These are phyloP conservation scores for Aspergillus fischeri DNA, from an alignment of 2,329 filamentous ascomycete species.

Conservation along the genomic window DNA sequence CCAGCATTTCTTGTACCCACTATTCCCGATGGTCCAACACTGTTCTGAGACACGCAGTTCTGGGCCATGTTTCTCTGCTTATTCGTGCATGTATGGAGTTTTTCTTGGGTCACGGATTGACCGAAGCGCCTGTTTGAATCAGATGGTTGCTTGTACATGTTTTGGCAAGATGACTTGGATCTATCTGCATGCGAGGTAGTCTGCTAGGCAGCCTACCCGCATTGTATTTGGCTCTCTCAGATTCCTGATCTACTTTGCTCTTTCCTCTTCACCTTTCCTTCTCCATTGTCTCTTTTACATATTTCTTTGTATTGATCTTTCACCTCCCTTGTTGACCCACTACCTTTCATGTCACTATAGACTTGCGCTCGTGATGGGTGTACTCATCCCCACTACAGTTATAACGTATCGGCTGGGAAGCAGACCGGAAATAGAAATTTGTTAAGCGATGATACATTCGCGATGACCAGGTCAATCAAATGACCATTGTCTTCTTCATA, in stretches of 20 bases:
- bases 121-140: slow-evolving; percentile 16
- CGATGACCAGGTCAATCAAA: not conserved
- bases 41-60: not conserved
- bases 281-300: slow-evolving; percentile 7
- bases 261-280: slow-evolving; percentile 9
- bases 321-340: slow-evolving; percentile 2
- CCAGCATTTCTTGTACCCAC: slow-evolving; percentile 19
- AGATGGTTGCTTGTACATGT: slow-evolving; percentile 21
- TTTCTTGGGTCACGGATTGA: slow-evolving; percentile 18
- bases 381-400: slow-evolving; percentile 8
- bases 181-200: slow-evolving; percentile 15
- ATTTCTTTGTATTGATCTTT: slow-evolving; percentile 10
- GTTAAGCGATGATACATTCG: not conserved
- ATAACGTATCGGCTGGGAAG: slow-evolving; percentile 16
- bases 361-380: slow-evolving; percentile 21
- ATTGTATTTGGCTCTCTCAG: slow-evolving; percentile 9
- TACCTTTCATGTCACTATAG: slow-evolving; percentile 19
- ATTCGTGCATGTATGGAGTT: slow-evolving; percentile 22
- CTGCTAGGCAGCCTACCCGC: slow-evolving; percentile 14
- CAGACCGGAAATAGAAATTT: slow-evolving; percentile 7
- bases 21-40: slow-evolving; percentile 5
- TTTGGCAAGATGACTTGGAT: slow-evolving; percentile 17
- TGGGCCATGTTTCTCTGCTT: not conserved
- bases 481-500: not conserved
- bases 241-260: not conserved